Evolutionary conservation across 352 stramenopile genomes (phyloP).

Genomic region (Globisporangium megalacanthum): DNA sequence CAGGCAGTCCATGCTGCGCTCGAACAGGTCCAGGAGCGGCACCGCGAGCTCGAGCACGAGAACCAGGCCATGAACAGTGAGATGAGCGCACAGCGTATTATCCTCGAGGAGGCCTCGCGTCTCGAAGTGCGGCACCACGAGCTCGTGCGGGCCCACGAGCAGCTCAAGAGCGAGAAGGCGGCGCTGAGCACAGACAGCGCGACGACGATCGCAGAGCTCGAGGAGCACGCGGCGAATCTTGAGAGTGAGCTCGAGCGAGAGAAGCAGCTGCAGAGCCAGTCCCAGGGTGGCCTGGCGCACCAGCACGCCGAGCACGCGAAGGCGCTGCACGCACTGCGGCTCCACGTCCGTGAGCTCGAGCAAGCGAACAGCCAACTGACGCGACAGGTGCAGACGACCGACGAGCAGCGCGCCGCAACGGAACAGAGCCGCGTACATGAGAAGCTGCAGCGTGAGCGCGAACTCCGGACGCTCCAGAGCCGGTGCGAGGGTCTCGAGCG

Average conservation of each 20-base stretch:
- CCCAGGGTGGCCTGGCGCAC: conserved; percentile 19
- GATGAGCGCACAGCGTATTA: conserved; percentile 11
- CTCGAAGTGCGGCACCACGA: conserved; percentile 24
- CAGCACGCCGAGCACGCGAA: conserved; percentile 15
- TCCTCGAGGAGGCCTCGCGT: conserved; percentile 14
- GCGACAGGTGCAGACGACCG: conserved; percentile 27
- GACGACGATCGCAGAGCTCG: conserved; percentile 23
- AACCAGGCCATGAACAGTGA: conserved; percentile 33
- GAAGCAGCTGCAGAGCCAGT: conserved; percentile 46
- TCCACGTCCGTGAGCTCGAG: conserved; percentile 27
- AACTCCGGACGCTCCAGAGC: conserved; percentile 30
- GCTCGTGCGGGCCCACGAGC: conserved; percentile 28
- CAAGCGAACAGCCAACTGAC: conserved; percentile 25
- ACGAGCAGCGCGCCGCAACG: conserved; percentile 30
- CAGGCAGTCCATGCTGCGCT: conserved; percentile 7
- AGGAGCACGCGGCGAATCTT: conserved; percentile 52
- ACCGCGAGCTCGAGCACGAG: conserved; percentile 41
- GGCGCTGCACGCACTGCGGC: conserved; percentile 14
- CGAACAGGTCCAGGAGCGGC: conserved; percentile 27
- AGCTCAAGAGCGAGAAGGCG: conserved; percentile 28
- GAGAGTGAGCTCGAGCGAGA: conserved; percentile 54
- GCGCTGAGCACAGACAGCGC: conserved; percentile 29
- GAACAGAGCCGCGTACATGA: conserved; percentile 47
- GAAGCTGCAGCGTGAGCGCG: conserved; percentile 44
- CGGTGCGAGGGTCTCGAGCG: conserved; percentile 22